Base-by-base conservation (phyloP, 139 green algal genomes). In the Chlorella sorokiniana region DNA sequence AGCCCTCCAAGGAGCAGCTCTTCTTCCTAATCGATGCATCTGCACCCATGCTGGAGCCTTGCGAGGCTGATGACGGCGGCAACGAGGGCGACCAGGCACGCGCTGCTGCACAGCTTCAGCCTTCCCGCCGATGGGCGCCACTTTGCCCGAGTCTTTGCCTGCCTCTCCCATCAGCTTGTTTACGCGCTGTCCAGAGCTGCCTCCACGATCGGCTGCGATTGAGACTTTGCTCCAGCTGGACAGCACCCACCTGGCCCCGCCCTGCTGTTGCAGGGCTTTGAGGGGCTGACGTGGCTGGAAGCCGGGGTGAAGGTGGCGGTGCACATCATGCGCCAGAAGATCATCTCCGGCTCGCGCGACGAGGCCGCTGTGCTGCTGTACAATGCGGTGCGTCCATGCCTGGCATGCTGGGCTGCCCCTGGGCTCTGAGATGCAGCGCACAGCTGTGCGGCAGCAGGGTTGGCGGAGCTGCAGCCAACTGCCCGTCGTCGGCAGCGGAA, bases 11-110 rank as follows among this genome's bases (percentile, higher is more conserved):
- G 35, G 84, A 86, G 52, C 78, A 83, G 31, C 10, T 86, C 18
- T 42, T 88, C 7, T 85, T 88, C 37, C 79, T 88, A 8, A 86
- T 88, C 11, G 84, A 88, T 22, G 79, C 84, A 20, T 71, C 77
- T 33, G 59, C 74, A 29, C 25, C 40, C 29, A 88, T 88, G 84
- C 64, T 77, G 38, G 45, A 77, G n/a, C 78, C 78, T 0, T 69
- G 67, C 52, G 51, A 77, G 33, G 20, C 61, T 48, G 44, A 48
- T 59, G 68, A 54, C 8, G 18, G 10, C 7, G 69, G 44, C 29
- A 76, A 33, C 29, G 48, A 48, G 35, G 71, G 29, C 40, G 6
- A 37, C 40, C 56, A 59, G 35, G 33, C 31, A 42, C 25, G 31
- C 25, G 25, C 61, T 68, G n/a, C n/a, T n/a, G n/a, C n/a, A n/a